phyloP scores from a whole-genome alignment of 2,329 filamentous ascomycete species.

The Hymenoscyphus salicellus region DNA sequence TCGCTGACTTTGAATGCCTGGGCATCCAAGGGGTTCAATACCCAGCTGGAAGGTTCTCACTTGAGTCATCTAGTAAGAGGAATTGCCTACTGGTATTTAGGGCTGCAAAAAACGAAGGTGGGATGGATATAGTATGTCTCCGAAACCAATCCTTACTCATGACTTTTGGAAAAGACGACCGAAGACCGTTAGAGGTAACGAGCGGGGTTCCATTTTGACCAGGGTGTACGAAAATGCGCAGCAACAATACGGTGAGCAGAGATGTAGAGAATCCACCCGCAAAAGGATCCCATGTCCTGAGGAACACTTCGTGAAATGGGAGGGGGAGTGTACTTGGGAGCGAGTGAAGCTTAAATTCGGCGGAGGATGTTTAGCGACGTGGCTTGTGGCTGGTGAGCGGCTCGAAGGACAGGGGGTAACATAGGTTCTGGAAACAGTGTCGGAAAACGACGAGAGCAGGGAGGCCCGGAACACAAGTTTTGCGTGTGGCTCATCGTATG shows the following conservation, averaged over 20 bases:
- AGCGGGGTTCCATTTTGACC: neutral
- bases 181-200: neutral
- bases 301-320: neutral
- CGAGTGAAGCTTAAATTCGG: neutral
- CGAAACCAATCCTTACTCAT: neutral
- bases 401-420: no score
- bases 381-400: neutral
- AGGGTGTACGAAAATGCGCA: neutral
- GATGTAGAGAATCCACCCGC: neutral
- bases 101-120: neutral
- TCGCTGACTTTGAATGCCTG: slow-evolving; percentile 9
- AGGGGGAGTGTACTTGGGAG: neutral
- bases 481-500: slow-evolving; percentile 1
- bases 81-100: neutral
- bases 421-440: neutral
- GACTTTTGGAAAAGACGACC: neutral
- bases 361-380: neutral
- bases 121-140: neutral
- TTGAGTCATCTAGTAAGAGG: slow-evolving; percentile 6
- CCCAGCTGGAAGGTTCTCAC: slow-evolving; percentile 11
- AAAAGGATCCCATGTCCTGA: neutral
- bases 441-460: neutral
- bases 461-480: neutral
- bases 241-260: neutral
- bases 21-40: slow-evolving; percentile 7